Conservation (phyloP, 208 protist genomes). For the Angomonas ambiguus region DNA sequence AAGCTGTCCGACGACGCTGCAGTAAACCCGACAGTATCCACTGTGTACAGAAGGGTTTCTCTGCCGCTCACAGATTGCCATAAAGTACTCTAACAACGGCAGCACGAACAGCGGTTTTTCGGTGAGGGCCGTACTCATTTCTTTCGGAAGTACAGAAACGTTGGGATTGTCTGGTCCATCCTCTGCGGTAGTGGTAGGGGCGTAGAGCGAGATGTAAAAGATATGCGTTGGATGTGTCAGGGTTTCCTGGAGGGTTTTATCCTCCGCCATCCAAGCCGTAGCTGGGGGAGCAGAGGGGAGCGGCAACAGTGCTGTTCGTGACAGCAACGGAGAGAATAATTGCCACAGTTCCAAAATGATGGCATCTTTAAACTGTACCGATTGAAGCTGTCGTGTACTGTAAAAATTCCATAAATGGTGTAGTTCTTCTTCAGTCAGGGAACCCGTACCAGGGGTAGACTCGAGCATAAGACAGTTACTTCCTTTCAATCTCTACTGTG, state of each 20-base stretch:
- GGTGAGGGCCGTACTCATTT: conserved; percentile 46
- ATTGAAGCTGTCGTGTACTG: conserved; percentile 31
- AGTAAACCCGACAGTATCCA: conserved; percentile 21
- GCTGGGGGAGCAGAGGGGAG: conserved; percentile 12
- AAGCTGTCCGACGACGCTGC: conserved; percentile 21
- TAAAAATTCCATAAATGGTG: conserved; percentile 60
- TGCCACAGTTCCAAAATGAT: conserved; percentile 70
- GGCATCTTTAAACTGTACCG: conserved; percentile 48
- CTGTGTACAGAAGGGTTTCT: not conserved
- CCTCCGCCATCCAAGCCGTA: not conserved
- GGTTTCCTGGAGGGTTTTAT: not conserved
- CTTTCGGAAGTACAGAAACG: conserved; percentile 15
- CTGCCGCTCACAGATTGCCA: conserved; percentile 27
- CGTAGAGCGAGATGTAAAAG: conserved; percentile 8
- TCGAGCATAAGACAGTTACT: too few species aligned
- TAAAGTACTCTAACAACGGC: conserved; percentile 73
- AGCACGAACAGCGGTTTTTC: conserved; percentile 56
- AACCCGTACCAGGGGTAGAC: conserved; percentile 4
- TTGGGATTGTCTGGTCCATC: not conserved
- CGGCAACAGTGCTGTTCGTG: conserved; percentile 27
- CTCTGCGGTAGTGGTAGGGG: not conserved
- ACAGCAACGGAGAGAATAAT: conserved; percentile 52
- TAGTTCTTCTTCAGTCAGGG: conserved; percentile 24
- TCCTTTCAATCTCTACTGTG: too few species aligned
- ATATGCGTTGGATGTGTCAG: not conserved